phyloP scores from a whole-genome alignment of 257 asterid genomes.

The Thymus quinquecostatus region DNA sequence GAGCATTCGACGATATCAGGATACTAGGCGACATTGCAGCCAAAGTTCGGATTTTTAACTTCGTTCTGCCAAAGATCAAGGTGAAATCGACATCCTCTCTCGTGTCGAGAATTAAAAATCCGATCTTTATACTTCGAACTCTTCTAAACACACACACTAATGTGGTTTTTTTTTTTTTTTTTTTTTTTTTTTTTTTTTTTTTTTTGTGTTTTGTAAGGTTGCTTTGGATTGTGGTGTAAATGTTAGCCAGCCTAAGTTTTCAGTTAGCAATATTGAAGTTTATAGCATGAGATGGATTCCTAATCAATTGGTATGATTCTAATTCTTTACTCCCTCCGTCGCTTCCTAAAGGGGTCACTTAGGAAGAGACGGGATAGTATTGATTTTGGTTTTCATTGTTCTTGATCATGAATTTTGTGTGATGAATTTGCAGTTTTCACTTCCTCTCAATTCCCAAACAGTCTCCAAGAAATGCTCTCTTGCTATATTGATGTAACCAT shows the following conservation, averaged over 20 bases:
- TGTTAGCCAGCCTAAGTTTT: constrained; percentile 39
- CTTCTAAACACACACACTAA: not conserved
- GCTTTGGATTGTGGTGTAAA: constrained; percentile 68
- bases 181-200: no score
- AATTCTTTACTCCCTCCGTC: not conserved
- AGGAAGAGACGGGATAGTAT: no score
- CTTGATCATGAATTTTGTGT: constrained; percentile 4
- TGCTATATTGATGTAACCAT: constrained; percentile 47
- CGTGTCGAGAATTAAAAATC: not conserved
- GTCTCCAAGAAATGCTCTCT: constrained; percentile 62
- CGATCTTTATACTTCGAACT: no score
- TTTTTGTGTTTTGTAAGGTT: constrained; percentile 33
- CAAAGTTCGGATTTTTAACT: constrained; percentile 38
- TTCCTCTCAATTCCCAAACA: constrained; percentile 50
- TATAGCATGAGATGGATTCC: constrained; percentile 37
- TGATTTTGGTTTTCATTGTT: no score
- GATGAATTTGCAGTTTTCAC: constrained; percentile 52
- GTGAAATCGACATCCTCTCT: constrained; percentile 25
- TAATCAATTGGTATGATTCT: constrained; percentile 37
- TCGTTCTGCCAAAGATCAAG: constrained; percentile 49
- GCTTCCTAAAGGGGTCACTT: no score
- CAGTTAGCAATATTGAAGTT: constrained; percentile 35
- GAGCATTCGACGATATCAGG: constrained; percentile 38
- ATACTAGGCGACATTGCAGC: constrained; percentile 62
- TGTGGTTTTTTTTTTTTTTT: not conserved